Base-by-base conservation (phyloP, 2,329 filamentous ascomycete species). In the Cladosporium phlei region DNA sequence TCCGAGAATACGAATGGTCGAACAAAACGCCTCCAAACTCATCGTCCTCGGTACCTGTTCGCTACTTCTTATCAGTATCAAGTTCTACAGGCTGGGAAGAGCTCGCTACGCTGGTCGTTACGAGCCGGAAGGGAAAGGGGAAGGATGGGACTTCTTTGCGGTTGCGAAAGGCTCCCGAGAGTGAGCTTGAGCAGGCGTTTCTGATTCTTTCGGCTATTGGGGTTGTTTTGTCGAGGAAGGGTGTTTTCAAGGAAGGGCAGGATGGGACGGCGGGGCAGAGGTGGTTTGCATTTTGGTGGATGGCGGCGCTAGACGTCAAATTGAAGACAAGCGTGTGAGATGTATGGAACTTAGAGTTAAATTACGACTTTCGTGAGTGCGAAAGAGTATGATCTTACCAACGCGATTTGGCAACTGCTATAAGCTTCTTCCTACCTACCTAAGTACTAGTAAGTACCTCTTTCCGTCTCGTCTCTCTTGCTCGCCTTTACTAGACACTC, bases 241-340 rank as follows among this genome's bases (percentile, higher is more conserved):
- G 32, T 16, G n/a, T 17, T 35, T 10, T 37, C 30, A 17, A 45
- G 29, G 32, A 45, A 45, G 6, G 33, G 32, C 22, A n/a, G n/a
- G n/a, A n/a, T n/a, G n/a, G n/a, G n/a, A n/a, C 42, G 2, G n/a
- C 12, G 1, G 30, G 42, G 4, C 42, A 35, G 6, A 35, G 42
- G 12, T 45, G 33, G 22, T 45, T 45, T 14, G 11, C 33, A 5
- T 35, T 45, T 16, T 45, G 42, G 42, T 45, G 42, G 42, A 45
- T 45, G 42, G 30, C 24, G n/a, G 33, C 24, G 5, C 19, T 40
- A n/a, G n/a, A n/a, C n/a, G n/a, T 17, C n/a, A n/a, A n/a, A n/a
- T n/a, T n/a, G n/a, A n/a, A n/a, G n/a, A n/a, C n/a, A n/a, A n/a
- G n/a, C n/a, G n/a, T n/a, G n/a, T n/a, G n/a, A n/a, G n/a, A n/a